phyloP scores from a whole-genome alignment of 352 stramenopile genomes.

The Phytophthora lateralis region DNA sequence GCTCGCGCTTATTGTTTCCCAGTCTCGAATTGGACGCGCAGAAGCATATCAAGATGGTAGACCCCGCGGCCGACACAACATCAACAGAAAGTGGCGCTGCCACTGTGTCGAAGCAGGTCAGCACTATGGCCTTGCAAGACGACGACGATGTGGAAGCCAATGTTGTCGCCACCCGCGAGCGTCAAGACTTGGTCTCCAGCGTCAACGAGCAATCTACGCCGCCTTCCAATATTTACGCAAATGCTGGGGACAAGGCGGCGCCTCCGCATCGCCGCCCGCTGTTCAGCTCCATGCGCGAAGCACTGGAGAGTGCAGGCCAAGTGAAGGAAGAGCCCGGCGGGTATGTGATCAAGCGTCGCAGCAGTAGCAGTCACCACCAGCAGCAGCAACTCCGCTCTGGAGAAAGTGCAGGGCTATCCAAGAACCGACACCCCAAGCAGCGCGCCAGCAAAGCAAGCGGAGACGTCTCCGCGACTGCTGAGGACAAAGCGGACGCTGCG shows the following conservation, averaged over 20 bases:
- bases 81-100: conserved; percentile 19
- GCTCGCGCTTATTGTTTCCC: neutral
- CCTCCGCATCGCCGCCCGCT: conserved; percentile 28
- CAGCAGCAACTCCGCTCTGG: conserved; percentile 19
- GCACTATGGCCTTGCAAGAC: conserved; percentile 19
- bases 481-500: conserved; percentile 43
- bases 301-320: conserved; percentile 42
- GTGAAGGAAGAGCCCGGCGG: conserved; percentile 43
- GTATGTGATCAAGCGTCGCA: conserved; percentile 44
- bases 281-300: conserved; percentile 53
- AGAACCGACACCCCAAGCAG: conserved; percentile 22
- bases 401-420: conserved; percentile 10
- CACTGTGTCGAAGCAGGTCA: conserved; percentile 24
- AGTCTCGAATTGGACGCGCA: conserved; percentile 28
- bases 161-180: neutral
- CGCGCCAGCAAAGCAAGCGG: conserved; percentile 13
- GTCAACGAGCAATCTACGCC: conserved; percentile 7
- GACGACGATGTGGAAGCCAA: conserved; percentile 20
- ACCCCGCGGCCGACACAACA: conserved; percentile 12
- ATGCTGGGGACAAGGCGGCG: conserved; percentile 6
- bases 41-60: conserved; percentile 26
- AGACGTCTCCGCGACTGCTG: conserved; percentile 2
- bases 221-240: neutral
- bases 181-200: conserved; percentile 3
- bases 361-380: conserved; percentile 3